Conservation (phyloP, 2,329 filamentous ascomycete species). For the Cladosporium cucumerinum region DNA sequence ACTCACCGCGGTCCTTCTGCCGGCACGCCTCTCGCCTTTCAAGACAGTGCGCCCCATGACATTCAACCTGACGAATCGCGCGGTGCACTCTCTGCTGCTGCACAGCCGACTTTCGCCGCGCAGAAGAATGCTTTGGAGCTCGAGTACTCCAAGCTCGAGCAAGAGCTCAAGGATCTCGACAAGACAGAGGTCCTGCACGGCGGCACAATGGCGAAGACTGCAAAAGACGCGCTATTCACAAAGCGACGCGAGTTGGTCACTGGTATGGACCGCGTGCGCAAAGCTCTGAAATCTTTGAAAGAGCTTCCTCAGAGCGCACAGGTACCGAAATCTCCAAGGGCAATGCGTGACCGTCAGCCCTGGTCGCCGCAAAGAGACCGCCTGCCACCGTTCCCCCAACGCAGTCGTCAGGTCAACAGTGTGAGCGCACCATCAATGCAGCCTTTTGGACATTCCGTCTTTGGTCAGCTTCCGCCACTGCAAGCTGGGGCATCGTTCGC, state of each 20-base stretch:
- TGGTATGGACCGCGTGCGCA: constrained; percentile 35
- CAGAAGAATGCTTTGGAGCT: constrained; percentile 37
- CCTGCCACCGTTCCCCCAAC: constrained; percentile 26
- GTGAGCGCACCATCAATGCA: background rate
- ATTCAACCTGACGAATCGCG: constrained; percentile 2
- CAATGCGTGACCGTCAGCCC: constrained; percentile 22
- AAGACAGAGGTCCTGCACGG: constrained; percentile 38
- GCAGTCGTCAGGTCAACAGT: constrained; percentile 15
- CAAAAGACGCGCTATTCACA: constrained; percentile 32
- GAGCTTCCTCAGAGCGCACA: constrained; percentile 21
- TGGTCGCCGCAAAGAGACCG: constrained; percentile 24
- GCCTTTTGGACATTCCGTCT: background rate
- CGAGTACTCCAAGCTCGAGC: constrained; percentile 36
- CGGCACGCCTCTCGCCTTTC: background rate
- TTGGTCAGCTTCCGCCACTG: background rate
- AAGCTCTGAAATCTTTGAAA: constrained; percentile 34
- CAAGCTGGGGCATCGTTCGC: background rate
- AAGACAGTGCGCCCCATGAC: constrained; percentile 10
- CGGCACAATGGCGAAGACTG: constrained; percentile 30
- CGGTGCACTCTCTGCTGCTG: background rate
- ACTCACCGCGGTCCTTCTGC: constrained; percentile 20
- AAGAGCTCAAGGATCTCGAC: constrained; percentile 36
- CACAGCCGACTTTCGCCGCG: constrained; percentile 26
- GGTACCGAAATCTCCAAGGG: constrained; percentile 26
- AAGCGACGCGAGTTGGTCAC: constrained; percentile 35